A percentile compares a stretch with the other conserved stretches of the same genome.
Conservation (phyloP, 1,139 yeast species). For the Blastobotrys ciferrii region DNA sequence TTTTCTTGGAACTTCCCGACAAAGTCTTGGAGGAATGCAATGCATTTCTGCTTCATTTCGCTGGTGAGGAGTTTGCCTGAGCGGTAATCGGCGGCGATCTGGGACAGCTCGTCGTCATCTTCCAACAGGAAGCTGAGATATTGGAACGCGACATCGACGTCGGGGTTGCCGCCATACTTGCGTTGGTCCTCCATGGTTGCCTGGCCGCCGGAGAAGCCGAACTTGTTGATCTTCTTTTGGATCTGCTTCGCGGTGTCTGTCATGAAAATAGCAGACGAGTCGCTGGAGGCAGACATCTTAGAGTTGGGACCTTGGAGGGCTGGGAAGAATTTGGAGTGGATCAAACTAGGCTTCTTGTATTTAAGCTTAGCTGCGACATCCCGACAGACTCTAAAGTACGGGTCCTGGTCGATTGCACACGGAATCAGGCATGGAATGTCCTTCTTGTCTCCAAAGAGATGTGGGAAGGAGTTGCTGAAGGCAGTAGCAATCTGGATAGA, state of each 20-base stretch:
- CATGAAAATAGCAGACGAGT: constrained; percentile 83
- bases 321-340: constrained; percentile 96
- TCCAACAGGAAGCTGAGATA: constrained; percentile 84
- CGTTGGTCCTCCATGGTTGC: constrained; percentile 88
- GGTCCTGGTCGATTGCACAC: constrained; percentile 99
- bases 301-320: constrained; percentile 96
- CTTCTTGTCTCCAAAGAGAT: constrained; percentile 74
- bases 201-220: constrained; percentile 95
- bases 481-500: constrained; percentile 95
- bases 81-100: constrained; percentile 63
- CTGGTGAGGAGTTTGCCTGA: constrained; percentile 86
- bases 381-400: constrained; percentile 95
- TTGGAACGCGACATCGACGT: constrained; percentile 93
- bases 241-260: constrained; percentile 91
- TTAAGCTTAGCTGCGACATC: constrained; percentile 95
- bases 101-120: constrained; percentile 75
- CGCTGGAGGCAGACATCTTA: constrained; percentile 95
- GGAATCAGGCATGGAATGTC: constrained; percentile 93
- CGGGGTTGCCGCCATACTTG: constrained; percentile 87
- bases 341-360: constrained; percentile 84
- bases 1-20: constrained; percentile 79
- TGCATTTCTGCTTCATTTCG: constrained; percentile 88
- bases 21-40: constrained; percentile 72
- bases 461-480: constrained; percentile 94
- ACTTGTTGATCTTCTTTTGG: constrained; percentile 91